Evolutionary conservation across 1,139 yeast genomes (phyloP).

Genomic region (Taiozyma sp.): DNA sequence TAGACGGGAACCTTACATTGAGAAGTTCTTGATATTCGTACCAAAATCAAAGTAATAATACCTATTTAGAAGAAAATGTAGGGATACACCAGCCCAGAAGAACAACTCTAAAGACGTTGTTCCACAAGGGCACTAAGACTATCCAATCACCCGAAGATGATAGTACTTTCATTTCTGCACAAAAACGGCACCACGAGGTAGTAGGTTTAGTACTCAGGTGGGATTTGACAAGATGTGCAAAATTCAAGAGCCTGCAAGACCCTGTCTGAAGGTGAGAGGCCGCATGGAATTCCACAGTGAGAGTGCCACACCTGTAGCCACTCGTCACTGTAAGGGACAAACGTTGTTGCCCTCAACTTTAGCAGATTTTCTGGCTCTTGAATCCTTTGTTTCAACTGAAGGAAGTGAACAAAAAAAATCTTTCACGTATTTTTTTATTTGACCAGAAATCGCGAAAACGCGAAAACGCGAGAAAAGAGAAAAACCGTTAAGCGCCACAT

Average conservation of each 20-base stretch:
- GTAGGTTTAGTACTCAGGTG: slow-evolving; percentile 20
- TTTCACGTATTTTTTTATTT: background rate
- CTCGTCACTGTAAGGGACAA: background rate
- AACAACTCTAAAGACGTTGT: background rate
- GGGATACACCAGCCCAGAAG: slow-evolving; percentile 23
- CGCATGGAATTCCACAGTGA: background rate
- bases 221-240: slow-evolving; percentile 27
- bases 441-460: background rate
- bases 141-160: slow-evolving; percentile 13
- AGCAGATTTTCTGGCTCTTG: background rate
- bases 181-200: slow-evolving; percentile 26
- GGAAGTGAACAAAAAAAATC: background rate
- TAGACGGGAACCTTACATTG: background rate
- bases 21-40: background rate
- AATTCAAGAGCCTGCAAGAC: background rate
- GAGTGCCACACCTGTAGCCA: background rate
- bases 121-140: slow-evolving; percentile 19
- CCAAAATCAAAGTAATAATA: background rate
- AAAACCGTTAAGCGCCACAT: background rate
- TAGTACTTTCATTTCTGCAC: slow-evolving; percentile 22
- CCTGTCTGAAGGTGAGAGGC: background rate
- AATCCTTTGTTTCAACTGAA: background rate
- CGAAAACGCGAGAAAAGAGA: background rate
- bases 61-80: slow-evolving; percentile 11
- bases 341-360: background rate